Evolutionary conservation across 495 filamentous ascomycete species (phyloP).

Genomic region (Trichoderma parareesei): DNA sequence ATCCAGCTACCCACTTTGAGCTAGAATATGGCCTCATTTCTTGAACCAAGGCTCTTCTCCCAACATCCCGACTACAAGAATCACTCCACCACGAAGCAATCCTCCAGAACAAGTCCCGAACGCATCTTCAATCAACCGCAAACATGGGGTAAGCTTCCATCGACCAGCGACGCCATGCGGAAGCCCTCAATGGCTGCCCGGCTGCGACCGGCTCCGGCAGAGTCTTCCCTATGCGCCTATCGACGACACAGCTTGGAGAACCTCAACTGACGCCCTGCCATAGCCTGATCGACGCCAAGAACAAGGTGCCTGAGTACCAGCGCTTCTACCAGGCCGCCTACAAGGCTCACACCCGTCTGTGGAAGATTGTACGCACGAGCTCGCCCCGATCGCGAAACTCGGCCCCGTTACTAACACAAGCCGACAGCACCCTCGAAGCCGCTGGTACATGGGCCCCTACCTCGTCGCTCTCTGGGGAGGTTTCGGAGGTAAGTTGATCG

Average conservation of each 20-base stretch:
- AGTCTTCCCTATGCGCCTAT: background rate
- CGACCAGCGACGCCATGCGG: background rate
- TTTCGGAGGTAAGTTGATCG: slow-evolving; percentile 32
- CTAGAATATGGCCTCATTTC: slow-evolving; percentile 13
- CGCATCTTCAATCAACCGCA: background rate
- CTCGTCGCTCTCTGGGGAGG: slow-evolving; percentile 58
- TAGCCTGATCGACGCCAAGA: slow-evolving; percentile 70
- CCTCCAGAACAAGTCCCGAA: background rate
- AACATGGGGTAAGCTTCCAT: slow-evolving; percentile 5
- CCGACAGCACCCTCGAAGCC: slow-evolving; percentile 53
- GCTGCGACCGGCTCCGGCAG: background rate
- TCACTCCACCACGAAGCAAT: background rate
- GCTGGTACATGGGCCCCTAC: slow-evolving; percentile 64
- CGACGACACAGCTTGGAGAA: background rate
- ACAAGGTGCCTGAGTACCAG: slow-evolving; percentile 81
- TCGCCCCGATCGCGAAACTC: background rate
- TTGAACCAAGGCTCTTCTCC: slow-evolving; percentile 3
- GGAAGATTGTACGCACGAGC: slow-evolving; percentile 67
- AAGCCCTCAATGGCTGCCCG: slow-evolving; percentile 5
- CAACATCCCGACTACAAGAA: background rate
- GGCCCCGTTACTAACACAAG: background rate
- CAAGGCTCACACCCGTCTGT: slow-evolving; percentile 60
- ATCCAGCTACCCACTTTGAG: slow-evolving; percentile 7
- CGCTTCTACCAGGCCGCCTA: slow-evolving; percentile 73
- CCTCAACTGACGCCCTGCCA: slow-evolving; percentile 31